Base-by-base conservation (phyloP, 805 yeast genomes). In the Wickerhamiella australiensis region DNA sequence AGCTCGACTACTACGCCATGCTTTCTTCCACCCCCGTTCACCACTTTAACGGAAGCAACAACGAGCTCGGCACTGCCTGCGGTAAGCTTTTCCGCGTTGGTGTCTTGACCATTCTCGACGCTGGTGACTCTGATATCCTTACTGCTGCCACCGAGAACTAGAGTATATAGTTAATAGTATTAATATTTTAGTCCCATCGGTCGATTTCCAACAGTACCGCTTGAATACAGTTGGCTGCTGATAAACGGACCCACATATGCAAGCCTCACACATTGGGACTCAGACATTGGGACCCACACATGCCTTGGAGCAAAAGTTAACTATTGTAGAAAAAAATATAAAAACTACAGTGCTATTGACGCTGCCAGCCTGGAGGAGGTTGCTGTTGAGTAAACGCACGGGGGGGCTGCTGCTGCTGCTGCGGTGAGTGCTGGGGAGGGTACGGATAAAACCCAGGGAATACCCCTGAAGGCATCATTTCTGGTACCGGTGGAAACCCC, bases 31-130 rank as follows among this genome's bases (percentile, higher is more conserved):
- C 96, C 72, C 79, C 79, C 69, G 82, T 81, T 61, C 88, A 90
- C 92, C 94, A 88, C 88, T 92, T 88, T 94, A 92, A 82, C 76
- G 97, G 96, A 80, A 94, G 95, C 75, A 90, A 90, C 96, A 90
- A 90, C 78, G 97, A 90, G 79, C 85, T 90, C 70, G 97, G 96
- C 80, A 92, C 99, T 66, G 95, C 96, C 65, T 90, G 96, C 78
- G 99, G 99, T 88, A 90, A 85, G 77, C 86, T 92, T 69, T 92
- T 92, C 96, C 86, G 96, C 79, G 97, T 92, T 66, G 97, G 97
- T 79, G 90, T 88, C 68, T 77, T 92, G 68, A 78, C 96, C 68
- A 73, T 92, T 67, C 77, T 90, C 68, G 98, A 92, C 67, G 96
- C 96, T 66, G 99, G 99, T 88, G 99, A 92, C 79, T 92, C 98